Conservation (phyloP, 371 early-diverging fungal species). For the Saksenaea vasiformis region DNA sequence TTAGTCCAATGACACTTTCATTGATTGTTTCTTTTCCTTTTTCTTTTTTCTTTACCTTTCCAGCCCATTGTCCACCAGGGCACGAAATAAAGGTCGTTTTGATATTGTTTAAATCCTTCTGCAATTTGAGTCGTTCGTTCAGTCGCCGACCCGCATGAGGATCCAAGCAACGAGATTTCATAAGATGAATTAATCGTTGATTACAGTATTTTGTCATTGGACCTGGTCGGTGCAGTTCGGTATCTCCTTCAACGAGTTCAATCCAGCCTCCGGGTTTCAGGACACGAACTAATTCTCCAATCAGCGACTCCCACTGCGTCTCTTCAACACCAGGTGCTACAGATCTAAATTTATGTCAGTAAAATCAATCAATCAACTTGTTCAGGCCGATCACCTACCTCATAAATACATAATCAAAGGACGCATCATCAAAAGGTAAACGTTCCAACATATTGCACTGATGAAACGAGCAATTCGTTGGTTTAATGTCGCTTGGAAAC, state of each 20-base stretch:
- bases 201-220: conserved; percentile 40
- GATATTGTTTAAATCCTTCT: conserved; percentile 19
- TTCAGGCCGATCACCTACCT: conserved; percentile 23
- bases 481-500: conserved; percentile 46
- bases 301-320: conserved; percentile 30
- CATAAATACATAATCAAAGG: conserved; percentile 55
- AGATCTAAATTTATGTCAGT: conserved; percentile 20
- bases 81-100: conserved; percentile 46
- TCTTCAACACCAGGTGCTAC: conserved; percentile 33
- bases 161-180: conserved; percentile 34
- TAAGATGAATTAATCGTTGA: conserved; percentile 24
- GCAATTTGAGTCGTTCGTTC: conserved; percentile 25
- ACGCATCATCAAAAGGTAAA: conserved; percentile 41
- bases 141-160: conserved; percentile 30
- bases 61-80: conserved; percentile 56
- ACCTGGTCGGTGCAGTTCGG: conserved; percentile 42
- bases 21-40: background rate
- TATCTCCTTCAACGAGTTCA: conserved; percentile 43
- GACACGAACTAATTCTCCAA: conserved; percentile 40
- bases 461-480: conserved; percentile 44
- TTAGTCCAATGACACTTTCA: too few relatives aligned
- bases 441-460: conserved; percentile 34
- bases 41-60: conserved; percentile 33
- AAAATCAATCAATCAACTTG: background rate
- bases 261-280: conserved; percentile 51